Base-by-base conservation (phyloP, 2,329 filamentous ascomycete genomes). In the Fusarium sp. region DNA sequence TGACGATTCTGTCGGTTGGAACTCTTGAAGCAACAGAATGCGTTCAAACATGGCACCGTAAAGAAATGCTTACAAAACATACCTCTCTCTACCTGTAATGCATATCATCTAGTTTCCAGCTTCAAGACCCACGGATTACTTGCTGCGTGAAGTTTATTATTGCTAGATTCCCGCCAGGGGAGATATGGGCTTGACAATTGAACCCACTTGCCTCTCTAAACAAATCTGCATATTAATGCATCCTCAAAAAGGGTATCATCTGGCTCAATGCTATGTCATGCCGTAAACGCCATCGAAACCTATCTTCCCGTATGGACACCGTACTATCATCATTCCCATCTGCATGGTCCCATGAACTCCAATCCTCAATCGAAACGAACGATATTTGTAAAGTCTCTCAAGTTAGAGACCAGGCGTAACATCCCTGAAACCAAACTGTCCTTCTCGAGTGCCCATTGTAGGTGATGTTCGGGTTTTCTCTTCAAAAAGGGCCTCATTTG, bases 401-500 rank as follows among this genome's bases (percentile, higher is more conserved):
- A 33, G 41, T 51, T n/a, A 55, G 22, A 36, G 24, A n/a, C 45
- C 54, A 44, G 51, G 18, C 10, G 60, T 70, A 26, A 49, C 54
- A 26, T 52, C 45, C 52, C 49, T 57, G 35, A 57, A 49, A 13
- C 42, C 41, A 17, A 49, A 42, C 38, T 65, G 56, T 47, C 56
- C 41, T 41, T 75, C 59, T 12, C 57, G 56, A 11, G 62, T 65
- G 39, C 64, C 62, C 35, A 57, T 44, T 28, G 63, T 47, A 54
- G 76, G 69, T 12, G 63, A 61, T 41, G 52, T 49, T 26, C 73
- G 74, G 24, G 45, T 55, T 45, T 68, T 66, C 42, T 73, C 70
- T 49, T 77, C 68, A 14, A 54, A 59, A 33, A 80, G 66, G 11
- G 81, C 80, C 38, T 78, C 72, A 57, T 74, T 81, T 38, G 81